Evolutionary conservation across 257 asterid species (phyloP).

Genomic region (Primulina huaijiensis): DNA sequence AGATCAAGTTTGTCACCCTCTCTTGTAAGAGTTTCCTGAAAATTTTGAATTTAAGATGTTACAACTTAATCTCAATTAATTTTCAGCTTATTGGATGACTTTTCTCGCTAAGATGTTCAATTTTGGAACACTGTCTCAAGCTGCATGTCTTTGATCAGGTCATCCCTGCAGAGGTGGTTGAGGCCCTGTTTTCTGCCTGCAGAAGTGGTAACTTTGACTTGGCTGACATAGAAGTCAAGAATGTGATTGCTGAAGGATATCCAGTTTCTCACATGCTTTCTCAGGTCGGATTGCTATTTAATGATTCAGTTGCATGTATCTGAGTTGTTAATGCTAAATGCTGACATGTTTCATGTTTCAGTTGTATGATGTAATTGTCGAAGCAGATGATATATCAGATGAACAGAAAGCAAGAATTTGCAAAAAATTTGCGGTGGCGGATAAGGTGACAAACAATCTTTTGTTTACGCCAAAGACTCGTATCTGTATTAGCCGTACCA

Average conservation of each 20-base stretch:
- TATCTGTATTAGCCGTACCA: not conserved
- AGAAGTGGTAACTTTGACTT: conserved; percentile 73
- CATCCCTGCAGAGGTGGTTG: conserved; percentile 63
- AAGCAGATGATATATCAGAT: conserved; percentile 65
- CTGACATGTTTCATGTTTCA: conserved; percentile 45
- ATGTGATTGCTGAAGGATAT: conserved; percentile 88
- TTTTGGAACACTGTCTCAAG: conserved; percentile 6
- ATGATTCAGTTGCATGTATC: not conserved
- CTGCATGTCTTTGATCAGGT: conserved; percentile 48
- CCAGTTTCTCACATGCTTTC: conserved; percentile 86
- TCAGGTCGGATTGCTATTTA: conserved; percentile 53
- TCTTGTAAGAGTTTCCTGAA: too few species aligned
- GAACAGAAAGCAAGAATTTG: conserved; percentile 86
- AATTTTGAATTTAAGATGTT: too few species aligned
- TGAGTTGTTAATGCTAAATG: conserved; percentile 13
- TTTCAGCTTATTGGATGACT: not conserved
- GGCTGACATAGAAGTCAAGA: conserved; percentile 81
- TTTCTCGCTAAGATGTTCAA: not conserved
- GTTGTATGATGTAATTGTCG: conserved; percentile 69
- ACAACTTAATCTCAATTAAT: not conserved
- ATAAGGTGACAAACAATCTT: conserved; percentile 52
- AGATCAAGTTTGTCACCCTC: too few species aligned
- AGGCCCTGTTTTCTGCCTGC: conserved; percentile 68
- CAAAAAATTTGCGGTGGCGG: conserved; percentile 90
- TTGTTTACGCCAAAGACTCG: not conserved